These are phyloP conservation scores for Dictyostelium purpureum DNA, from an alignment of 78 protist genomes.

Conservation along the genomic window DNA sequence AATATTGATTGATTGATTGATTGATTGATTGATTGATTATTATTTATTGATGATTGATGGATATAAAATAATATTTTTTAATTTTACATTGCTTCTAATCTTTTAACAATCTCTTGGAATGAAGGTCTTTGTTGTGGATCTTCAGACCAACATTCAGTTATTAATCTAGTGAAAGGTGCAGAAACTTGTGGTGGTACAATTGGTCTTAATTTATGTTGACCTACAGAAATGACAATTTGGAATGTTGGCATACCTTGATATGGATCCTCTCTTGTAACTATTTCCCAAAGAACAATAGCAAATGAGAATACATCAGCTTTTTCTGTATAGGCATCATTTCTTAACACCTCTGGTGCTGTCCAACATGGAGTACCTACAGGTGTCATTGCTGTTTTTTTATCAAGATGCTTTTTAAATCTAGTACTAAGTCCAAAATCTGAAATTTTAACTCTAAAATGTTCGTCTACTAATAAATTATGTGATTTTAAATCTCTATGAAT, in stretches of 20 bases:
- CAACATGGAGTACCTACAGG: conserved; percentile 80
- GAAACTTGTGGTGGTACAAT: conserved; percentile 63
- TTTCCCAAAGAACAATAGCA: conserved; percentile 80
- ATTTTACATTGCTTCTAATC: conserved; percentile 13
- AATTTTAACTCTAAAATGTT: conserved; percentile 84
- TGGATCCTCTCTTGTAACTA: conserved; percentile 72
- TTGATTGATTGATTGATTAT: background rate
- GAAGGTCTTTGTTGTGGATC: conserved; percentile 78
- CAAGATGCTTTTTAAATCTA: conserved; percentile 69
- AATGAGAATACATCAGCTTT: conserved; percentile 74
- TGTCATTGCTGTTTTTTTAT: conserved; percentile 65
- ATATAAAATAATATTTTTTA: background rate
- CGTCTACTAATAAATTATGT: conserved; percentile 85
- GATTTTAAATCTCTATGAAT: conserved; percentile 85
- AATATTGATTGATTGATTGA: background rate
- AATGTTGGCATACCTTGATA: conserved; percentile 83
- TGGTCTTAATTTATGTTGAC: conserved; percentile 73
- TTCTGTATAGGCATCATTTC: conserved; percentile 55
- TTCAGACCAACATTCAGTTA: conserved; percentile 78
- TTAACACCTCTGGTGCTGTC: conserved; percentile 76
- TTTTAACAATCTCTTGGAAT: conserved; percentile 67
- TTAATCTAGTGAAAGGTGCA: conserved; percentile 36
- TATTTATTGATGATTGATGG: background rate
- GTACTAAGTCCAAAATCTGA: conserved; percentile 67
- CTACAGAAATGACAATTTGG: conserved; percentile 81